Evolutionary conservation across 768 basidiomycete species (phyloP).

Genomic region (Lactarius hatsudake): DNA sequence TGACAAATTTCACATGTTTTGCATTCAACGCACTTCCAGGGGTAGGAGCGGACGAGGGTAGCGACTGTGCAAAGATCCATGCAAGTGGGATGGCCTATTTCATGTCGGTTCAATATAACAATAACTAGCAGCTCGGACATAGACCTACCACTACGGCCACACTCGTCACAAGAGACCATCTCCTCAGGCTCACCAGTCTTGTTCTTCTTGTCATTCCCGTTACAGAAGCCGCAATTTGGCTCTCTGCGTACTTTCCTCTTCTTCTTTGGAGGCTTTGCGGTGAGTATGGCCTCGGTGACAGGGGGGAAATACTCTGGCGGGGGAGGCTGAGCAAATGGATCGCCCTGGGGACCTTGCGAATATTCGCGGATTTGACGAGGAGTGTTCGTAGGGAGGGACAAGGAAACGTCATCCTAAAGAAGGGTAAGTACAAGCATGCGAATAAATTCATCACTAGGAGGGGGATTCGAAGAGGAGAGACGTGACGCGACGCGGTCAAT

Average conservation of each 20-base stretch:
- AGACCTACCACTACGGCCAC: conserved; percentile 73
- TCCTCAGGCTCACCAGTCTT: conserved; percentile 54
- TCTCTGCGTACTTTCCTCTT: conserved; percentile 52
- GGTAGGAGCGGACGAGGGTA: conserved; percentile 63
- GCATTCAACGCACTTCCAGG: conserved; percentile 89
- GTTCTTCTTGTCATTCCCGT: conserved; percentile 60
- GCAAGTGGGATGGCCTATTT: conserved; percentile 82
- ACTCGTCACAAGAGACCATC: conserved; percentile 78
- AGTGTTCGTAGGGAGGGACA: conserved; percentile 24
- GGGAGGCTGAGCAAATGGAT: conserved; percentile 74
- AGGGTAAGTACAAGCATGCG: conserved; percentile 17
- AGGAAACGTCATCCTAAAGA: conserved; percentile 20
- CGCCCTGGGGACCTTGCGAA: conserved; percentile 74
- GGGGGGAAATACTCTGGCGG: conserved; percentile 49
- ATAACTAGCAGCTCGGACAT: conserved; percentile 15
- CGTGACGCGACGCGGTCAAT: conserved; percentile 70
- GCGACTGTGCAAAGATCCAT: conserved; percentile 60
- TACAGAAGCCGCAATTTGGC: conserved; percentile 75
- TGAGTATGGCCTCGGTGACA: conserved; percentile 40
- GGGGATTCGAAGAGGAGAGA: conserved; percentile 30
- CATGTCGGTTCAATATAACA: conserved; percentile 13
- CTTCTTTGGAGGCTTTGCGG: conserved; percentile 45
- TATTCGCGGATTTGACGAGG: conserved; percentile 44
- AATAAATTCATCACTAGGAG: conserved; percentile 15
- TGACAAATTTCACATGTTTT: conserved; percentile 88